phyloP scores from a whole-genome alignment of 116 monocot species.

The Zostera marina region DNA sequence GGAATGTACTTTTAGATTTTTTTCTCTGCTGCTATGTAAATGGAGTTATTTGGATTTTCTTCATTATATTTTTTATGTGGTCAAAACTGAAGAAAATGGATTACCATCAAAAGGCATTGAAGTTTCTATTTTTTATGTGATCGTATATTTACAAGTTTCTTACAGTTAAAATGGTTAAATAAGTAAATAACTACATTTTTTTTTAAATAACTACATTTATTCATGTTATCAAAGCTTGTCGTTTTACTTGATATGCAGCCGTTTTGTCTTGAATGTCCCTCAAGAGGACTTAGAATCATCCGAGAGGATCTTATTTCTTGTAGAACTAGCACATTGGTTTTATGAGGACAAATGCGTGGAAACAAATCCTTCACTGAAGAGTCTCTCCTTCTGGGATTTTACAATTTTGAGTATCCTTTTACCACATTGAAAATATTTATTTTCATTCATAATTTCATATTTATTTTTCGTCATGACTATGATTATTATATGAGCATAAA shows the following conservation, averaged over 20 bases:
- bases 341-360: conserved; percentile 96
- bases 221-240: neutral
- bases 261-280: conserved; percentile 84
- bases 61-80: too few relatives aligned
- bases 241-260: conserved; percentile 30
- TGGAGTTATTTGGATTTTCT: too few relatives aligned
- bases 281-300: conserved; percentile 94
- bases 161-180: neutral
- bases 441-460: too few relatives aligned
- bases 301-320: conserved; percentile 91
- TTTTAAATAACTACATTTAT: neutral
- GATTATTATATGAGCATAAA: neutral
- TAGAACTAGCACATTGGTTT: conserved; percentile 99
- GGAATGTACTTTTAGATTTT: too few relatives aligned
- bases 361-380: conserved; percentile 77
- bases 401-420: conserved; percentile 70
- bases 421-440: neutral
- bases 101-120: too few relatives aligned
- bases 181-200: neutral
- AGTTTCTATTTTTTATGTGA: too few relatives aligned
- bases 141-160: too few relatives aligned
- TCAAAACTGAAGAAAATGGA: too few relatives aligned
- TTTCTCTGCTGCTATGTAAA: too few relatives aligned
- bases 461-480: neutral
- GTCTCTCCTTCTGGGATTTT: conserved; percentile 84